Evolutionary conservation across 169 alveolate genomes (phyloP), one percentile per base, ranked within the genome.

Genomic region (Cryptosporidium canis): DNA sequence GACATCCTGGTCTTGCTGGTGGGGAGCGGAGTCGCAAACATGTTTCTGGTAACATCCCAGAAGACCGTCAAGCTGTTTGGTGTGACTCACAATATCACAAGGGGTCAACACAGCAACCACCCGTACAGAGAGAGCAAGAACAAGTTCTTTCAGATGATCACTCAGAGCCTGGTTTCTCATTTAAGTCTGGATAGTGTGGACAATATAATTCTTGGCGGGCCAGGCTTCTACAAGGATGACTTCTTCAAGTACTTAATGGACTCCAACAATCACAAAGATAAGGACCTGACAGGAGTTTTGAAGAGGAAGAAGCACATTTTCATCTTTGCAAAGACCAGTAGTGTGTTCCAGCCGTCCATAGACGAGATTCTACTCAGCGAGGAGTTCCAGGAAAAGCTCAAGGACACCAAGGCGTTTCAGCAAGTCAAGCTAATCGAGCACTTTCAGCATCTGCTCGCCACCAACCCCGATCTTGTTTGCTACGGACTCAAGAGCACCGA

Each of bases 381-480:
- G 11, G 72, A 77, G 9, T 44, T 77, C n/a, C 71, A 58, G 31
- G 87, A 77, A 33, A 77, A 31, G 41, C 63, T 77, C 5, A 61
- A 77, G 71, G 64, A 77, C n/a, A 77, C 87, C n/a, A 77, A 77
- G 37, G 87, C 87, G 2, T 77, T 44, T 29, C 63, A 41, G 8
- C 87, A 77, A 44, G 45, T 45, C 27, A 55, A 61, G 33, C 27
- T 77, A 12, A 27, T 77, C 18, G 48, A 77, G n/a, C 51, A 55
- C 4, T 58, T 77, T 61, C 87, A 77, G 11, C 41, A 27, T 55
- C 66, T 41, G 6, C 70, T 77, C 6, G 51, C 77, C 12, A 77
- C 55, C 7, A 58, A 77, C 16, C 71, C 87, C 21, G 43, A 35
- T 16, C 31, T 29, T 41, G 72, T 77, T 24, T 77, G 87, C 33